Evolutionary conservation across 2,329 filamentous ascomycete genomes (phyloP).

Genomic region (Onygenales sp.): DNA sequence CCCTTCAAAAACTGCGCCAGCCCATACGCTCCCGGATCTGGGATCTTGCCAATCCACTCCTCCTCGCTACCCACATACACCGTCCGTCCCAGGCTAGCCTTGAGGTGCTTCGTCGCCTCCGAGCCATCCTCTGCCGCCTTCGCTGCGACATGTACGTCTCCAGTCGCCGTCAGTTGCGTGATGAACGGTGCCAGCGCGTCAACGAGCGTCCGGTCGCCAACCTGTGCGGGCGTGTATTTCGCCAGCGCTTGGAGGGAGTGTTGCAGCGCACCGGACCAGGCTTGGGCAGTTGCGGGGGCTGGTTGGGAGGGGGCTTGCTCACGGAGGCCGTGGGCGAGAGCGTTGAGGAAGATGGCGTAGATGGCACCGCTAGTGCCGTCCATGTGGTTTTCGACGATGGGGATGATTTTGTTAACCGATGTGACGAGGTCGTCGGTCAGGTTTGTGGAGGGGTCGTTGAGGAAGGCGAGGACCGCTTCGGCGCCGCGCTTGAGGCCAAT

Average conservation of each 20-base stretch:
- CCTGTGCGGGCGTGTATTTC: slow-evolving; percentile 80
- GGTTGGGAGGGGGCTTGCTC: slow-evolving; percentile 40
- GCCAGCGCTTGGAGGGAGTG: slow-evolving; percentile 61
- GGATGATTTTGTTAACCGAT: slow-evolving; percentile 51
- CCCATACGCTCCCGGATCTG: slow-evolving; percentile 68
- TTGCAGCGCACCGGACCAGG: slow-evolving; percentile 60
- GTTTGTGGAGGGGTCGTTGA: slow-evolving; percentile 30
- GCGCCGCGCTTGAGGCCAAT: slow-evolving; percentile 78
- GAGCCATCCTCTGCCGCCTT: slow-evolving; percentile 65
- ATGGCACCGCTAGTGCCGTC: slow-evolving; percentile 68
- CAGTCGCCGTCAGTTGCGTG: slow-evolving; percentile 55
- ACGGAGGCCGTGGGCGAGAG: slow-evolving; percentile 60
- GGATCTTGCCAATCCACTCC: slow-evolving; percentile 59
- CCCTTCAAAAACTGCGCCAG: slow-evolving; percentile 77
- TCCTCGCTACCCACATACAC: slow-evolving; percentile 67
- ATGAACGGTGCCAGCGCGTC: slow-evolving; percentile 88
- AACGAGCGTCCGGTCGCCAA: slow-evolving; percentile 81
- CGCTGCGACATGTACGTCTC: slow-evolving; percentile 62
- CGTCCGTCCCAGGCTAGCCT: slow-evolving; percentile 71
- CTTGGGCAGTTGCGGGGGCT: slow-evolving; percentile 37
- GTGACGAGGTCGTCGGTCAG: slow-evolving; percentile 49
- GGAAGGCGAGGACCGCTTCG: slow-evolving; percentile 47
- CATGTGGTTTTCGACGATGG: slow-evolving; percentile 59
- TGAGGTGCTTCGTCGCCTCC: slow-evolving; percentile 83
- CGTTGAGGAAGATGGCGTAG: slow-evolving; percentile 84